A percentile compares a stretch with the other conserved stretches of the same genome.
Conservation (phyloP, 441 rosid species). For the Flueggea neowawraea region DNA sequence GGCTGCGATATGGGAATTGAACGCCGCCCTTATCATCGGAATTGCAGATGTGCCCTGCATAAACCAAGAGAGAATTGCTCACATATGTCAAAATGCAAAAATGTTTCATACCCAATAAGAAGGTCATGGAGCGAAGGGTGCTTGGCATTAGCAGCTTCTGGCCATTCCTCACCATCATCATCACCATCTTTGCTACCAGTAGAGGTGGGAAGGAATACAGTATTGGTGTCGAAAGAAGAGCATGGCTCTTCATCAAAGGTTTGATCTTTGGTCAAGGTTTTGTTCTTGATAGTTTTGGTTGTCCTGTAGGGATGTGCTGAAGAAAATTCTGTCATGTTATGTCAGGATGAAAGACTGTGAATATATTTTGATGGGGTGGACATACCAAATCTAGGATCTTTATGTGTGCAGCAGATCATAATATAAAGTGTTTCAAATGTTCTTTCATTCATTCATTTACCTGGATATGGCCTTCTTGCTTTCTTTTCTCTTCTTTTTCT, state of each 20-base stretch:
- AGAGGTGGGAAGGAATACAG: slow-evolving; percentile 1
- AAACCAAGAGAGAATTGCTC: slow-evolving; percentile 26
- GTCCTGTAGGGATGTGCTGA: not conserved
- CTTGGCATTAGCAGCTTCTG: slow-evolving; percentile 28
- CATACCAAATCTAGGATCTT: no score
- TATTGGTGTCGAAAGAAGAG: not conserved
- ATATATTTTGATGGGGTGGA: no score
- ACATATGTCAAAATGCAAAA: slow-evolving; percentile 28
- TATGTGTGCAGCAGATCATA: no score
- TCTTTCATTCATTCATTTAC: no score
- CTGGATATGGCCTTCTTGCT: no score
- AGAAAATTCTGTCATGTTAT: no score
- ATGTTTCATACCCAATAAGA: slow-evolving; percentile 51
- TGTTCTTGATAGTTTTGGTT: not conserved
- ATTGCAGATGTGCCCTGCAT: slow-evolving; percentile 71
- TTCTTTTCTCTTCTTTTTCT: no score
- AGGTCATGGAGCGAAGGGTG: slow-evolving; percentile 61
- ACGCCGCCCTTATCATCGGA: slow-evolving; percentile 66
- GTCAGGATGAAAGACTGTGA: no score
- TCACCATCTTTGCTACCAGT: slow-evolving; percentile 18
- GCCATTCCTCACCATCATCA: slow-evolving; percentile 34
- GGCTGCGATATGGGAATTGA: slow-evolving; percentile 38
- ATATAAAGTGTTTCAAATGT: no score
- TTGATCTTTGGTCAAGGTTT: not conserved
- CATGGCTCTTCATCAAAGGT: not conserved